Evolutionary conservation across 306 rosid species (phyloP).

Genomic region (Abrus pulchellus): DNA sequence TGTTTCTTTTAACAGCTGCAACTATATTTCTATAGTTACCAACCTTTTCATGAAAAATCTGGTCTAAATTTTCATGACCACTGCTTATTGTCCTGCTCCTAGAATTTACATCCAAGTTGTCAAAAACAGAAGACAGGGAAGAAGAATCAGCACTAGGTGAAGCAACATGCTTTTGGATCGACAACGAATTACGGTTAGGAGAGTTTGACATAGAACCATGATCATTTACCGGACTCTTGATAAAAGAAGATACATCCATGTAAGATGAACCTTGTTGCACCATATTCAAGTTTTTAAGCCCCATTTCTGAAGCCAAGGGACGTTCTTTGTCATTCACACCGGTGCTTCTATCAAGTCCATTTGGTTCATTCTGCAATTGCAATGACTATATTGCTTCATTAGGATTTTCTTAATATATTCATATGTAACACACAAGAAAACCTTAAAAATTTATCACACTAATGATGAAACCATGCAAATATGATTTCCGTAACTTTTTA

Average conservation of each 20-base stretch:
- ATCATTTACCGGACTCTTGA: slow-evolving; percentile 60
- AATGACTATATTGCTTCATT: slow-evolving; percentile 28
- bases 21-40: slow-evolving; percentile 38
- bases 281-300: slow-evolving; percentile 47
- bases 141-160: slow-evolving; percentile 55
- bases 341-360: slow-evolving; percentile 31
- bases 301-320: slow-evolving; percentile 48
- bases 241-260: slow-evolving; percentile 63
- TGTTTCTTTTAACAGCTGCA: slow-evolving; percentile 37
- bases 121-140: slow-evolving; percentile 53
- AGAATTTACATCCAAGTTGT: slow-evolving; percentile 49
- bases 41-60: slow-evolving; percentile 41
- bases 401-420: slow-evolving; percentile 26
- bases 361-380: slow-evolving; percentile 62
- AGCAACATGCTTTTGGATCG: slow-evolving; percentile 47
- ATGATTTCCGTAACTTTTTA: neutral
- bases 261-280: slow-evolving; percentile 53
- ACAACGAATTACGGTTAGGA: slow-evolving; percentile 50
- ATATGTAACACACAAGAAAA: slow-evolving; percentile 21
- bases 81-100: slow-evolving; percentile 54
- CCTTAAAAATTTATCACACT: neutral
- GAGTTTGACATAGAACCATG: slow-evolving; percentile 53
- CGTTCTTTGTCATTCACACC: slow-evolving; percentile 50
- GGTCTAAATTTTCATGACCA: slow-evolving; percentile 42
- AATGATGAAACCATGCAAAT: slow-evolving; percentile 7